Conservation (phyloP, 352 stramenopile species). For the Pythium rishiriense region DNA sequence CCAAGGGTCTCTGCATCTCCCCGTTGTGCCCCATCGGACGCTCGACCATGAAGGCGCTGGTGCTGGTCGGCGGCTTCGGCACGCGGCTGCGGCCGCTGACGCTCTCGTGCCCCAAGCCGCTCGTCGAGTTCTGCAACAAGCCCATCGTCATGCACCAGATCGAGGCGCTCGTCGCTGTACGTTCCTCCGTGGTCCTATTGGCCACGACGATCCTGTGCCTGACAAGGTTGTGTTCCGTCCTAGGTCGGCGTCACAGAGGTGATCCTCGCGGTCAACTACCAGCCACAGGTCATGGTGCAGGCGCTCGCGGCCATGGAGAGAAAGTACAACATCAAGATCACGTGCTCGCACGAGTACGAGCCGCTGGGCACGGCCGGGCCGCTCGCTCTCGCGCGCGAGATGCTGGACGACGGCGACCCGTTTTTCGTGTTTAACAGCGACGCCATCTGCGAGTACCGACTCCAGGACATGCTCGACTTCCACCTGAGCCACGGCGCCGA, state of each 20-base stretch:
- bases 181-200: too few relatives aligned
- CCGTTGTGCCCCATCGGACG: neutral
- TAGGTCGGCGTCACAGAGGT: constrained; percentile 89
- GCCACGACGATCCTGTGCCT: too few relatives aligned
- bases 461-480: constrained; percentile 79
- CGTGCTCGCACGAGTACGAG: constrained; percentile 86
- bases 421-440: constrained; percentile 93
- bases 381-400: constrained; percentile 75
- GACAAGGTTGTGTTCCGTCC: neutral
- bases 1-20: neutral
- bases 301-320: constrained; percentile 80
- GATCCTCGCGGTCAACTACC: constrained; percentile 89
- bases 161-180: constrained; percentile 78
- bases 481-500: constrained; percentile 78
- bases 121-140: constrained; percentile 93
- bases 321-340: constrained; percentile 90
- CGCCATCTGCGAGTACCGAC: constrained; percentile 85
- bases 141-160: constrained; percentile 90
- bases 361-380: constrained; percentile 82
- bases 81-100: constrained; percentile 89
- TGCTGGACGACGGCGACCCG: constrained; percentile 82
- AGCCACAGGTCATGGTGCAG: constrained; percentile 87
- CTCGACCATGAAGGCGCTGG: constrained; percentile 85
- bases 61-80: constrained; percentile 89
- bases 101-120: constrained; percentile 87